These are phyloP conservation scores for Trichosporon ovoides DNA, from an alignment of 1,284 basidiomycete species.

Conservation along the genomic window DNA sequence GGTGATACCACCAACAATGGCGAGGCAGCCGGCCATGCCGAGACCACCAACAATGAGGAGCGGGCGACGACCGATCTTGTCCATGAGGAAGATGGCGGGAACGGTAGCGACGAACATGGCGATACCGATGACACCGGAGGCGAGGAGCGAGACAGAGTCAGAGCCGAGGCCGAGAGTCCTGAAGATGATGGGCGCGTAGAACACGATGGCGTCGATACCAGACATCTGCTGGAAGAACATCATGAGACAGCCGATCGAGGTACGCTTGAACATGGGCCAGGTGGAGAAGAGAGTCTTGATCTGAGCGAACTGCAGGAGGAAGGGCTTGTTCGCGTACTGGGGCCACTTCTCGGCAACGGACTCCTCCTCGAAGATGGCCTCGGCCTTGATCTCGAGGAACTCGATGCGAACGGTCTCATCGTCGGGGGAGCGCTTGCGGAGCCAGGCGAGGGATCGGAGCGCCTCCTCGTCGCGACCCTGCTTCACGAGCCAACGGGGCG, in stretches of 20 bases:
- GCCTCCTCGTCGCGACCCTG: conserved; percentile 67
- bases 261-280: conserved; percentile 30
- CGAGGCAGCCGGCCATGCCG: conserved; percentile 24
- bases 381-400: conserved; percentile 71
- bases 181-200: conserved; percentile 28
- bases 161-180: conserved; percentile 27
- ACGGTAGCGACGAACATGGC: conserved; percentile 38
- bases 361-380: conserved; percentile 55
- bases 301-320: conserved; percentile 18
- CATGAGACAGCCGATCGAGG: conserved; percentile 43
- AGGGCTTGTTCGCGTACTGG: conserved; percentile 12
- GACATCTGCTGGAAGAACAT: conserved; percentile 46
- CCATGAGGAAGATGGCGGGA: conserved; percentile 31
- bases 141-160: conserved; percentile 35
- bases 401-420: conserved; percentile 66
- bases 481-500: conserved; percentile 57
- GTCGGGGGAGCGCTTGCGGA: conserved; percentile 56
- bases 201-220: conserved; percentile 28
- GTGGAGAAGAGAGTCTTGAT: conserved; percentile 17
- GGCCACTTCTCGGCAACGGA: conserved; percentile 16
- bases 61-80: conserved; percentile 31
- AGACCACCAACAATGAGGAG: conserved; percentile 24
- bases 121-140: conserved; percentile 43
- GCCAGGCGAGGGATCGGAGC: conserved; percentile 57
- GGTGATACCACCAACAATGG: conserved; percentile 24